Conservation (phyloP, 768 basidiomycete species). For the Gymnopilus dilepis region DNA sequence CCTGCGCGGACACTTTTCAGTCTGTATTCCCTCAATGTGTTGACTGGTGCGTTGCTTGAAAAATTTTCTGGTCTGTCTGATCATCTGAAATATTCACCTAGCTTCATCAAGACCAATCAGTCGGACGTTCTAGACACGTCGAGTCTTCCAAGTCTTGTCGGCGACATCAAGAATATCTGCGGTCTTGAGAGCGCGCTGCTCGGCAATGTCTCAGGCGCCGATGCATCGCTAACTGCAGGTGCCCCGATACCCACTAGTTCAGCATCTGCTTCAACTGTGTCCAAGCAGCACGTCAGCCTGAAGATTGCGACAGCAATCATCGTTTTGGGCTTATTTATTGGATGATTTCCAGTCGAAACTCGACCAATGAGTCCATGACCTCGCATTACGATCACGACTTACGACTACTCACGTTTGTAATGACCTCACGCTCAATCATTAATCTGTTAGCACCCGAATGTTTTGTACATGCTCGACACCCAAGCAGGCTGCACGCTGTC, state of each 20-base stretch:
- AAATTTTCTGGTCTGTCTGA: not conserved
- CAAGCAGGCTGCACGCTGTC: not conserved
- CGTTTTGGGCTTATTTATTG: slow-evolving; percentile 15
- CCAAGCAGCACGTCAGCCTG: not conserved
- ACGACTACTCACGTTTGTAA: slow-evolving; percentile 14
- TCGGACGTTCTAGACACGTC: slow-evolving; percentile 51
- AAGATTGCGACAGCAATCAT: not conserved
- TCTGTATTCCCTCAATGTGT: slow-evolving; percentile 66
- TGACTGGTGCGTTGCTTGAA: slow-evolving; percentile 52
- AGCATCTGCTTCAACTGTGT: slow-evolving; percentile 5
- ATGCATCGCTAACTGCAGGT: slow-evolving; percentile 16
- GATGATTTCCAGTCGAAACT: slow-evolving; percentile 6
- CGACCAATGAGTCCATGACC: not conserved
- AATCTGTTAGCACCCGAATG: not conserved
- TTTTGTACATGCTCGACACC: too few species aligned
- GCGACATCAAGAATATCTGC: slow-evolving; percentile 58
- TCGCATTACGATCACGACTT: not conserved
- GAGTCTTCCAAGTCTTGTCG: slow-evolving; percentile 52
- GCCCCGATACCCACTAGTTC: slow-evolving; percentile 17
- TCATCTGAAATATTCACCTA: slow-evolving; percentile 22
- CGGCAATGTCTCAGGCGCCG: slow-evolving; percentile 49
- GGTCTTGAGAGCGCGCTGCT: slow-evolving; percentile 55
- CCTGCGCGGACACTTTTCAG: slow-evolving; percentile 56
- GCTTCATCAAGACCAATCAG: slow-evolving; percentile 65
- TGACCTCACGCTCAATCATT: not conserved